These are phyloP conservation scores for Ustulina deusta DNA, from an alignment of 2,329 filamentous ascomycete genomes.

Conservation along the genomic window DNA sequence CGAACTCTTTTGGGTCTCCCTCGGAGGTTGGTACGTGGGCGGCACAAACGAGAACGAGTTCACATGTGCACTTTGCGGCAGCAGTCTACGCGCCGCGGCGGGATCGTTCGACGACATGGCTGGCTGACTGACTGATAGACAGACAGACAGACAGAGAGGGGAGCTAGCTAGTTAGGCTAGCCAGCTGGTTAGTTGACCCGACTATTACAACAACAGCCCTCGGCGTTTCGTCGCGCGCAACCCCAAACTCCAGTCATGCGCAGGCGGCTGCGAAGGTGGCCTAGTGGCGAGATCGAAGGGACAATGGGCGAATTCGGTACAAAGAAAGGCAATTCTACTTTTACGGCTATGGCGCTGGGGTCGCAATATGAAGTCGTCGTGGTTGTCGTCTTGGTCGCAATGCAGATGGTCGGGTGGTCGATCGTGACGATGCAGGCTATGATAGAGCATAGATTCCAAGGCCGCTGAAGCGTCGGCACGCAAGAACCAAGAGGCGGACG, in stretches of 20 bases:
- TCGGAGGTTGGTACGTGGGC: constrained; percentile 67
- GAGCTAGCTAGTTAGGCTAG: neutral
- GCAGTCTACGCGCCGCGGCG: constrained; percentile 68
- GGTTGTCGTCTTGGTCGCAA: neutral
- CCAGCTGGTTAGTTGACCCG: constrained; percentile 54
- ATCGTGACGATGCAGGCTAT: constrained; percentile 21
- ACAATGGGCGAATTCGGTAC: constrained; percentile 3
- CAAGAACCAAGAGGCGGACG: neutral
- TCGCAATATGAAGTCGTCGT: constrained; percentile 21
- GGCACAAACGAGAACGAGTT: constrained; percentile 82
- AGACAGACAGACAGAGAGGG: constrained; percentile 46
- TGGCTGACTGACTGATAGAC: neutral
- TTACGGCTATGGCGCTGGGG: neutral
- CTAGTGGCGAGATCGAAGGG: neutral
- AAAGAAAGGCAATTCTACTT: neutral
- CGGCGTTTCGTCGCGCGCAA: constrained; percentile 37
- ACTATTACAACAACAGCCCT: constrained; percentile 33
- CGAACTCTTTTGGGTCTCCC: constrained; percentile 88
- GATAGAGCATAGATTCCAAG: constrained; percentile 6
- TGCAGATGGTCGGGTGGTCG: constrained; percentile 12
- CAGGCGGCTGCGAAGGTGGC: constrained; percentile 6
- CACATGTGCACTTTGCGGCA: constrained; percentile 77
- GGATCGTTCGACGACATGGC: constrained; percentile 69
- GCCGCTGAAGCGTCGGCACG: constrained; percentile 7
- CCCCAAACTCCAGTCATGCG: constrained; percentile 35